These are phyloP conservation scores for Pochonia chlamydosporia DNA, from an alignment of 2,329 filamentous ascomycete genomes.

Conservation along the genomic window DNA sequence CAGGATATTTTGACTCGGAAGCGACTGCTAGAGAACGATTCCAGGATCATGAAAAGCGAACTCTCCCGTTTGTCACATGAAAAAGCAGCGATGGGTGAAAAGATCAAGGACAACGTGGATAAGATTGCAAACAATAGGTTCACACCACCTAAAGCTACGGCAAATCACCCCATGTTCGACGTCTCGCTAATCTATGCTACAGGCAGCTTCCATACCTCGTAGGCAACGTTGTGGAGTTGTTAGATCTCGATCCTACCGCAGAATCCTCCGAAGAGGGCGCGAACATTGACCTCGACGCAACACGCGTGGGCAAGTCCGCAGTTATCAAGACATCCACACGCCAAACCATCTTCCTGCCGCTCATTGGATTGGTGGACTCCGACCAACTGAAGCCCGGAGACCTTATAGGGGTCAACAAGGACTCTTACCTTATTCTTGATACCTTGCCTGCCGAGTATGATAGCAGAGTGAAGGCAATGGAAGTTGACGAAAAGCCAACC, in stretches of 20 bases:
- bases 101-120: conserved; percentile 98
- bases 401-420: conserved; percentile 97
- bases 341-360: conserved; percentile 95
- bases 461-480: conserved; percentile 98
- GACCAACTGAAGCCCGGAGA: conserved; percentile 93
- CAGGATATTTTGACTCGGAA: conserved; percentile 89
- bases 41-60: conserved; percentile 98
- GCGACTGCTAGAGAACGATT: conserved; percentile 92
- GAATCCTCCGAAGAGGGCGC: conserved; percentile 97
- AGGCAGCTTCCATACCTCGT: conserved; percentile 98
- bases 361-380: conserved; percentile 95
- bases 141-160: conserved; percentile 19
- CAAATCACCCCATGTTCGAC: background rate
- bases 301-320: conserved; percentile 92
- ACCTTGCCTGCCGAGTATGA: conserved; percentile 97
- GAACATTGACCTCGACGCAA: conserved; percentile 97
- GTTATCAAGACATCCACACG: conserved; percentile 99
- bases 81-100: conserved; percentile 92
- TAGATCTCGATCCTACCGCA: conserved; percentile 92
- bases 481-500: conserved; percentile 98
- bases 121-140: conserved; percentile 99
- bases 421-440: conserved; percentile 95
- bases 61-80: conserved; percentile 90
- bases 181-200: conserved; percentile 7
- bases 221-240: conserved; percentile 93